Conservation (phyloP, 805 yeast genomes). For the Yamadazyma takamatsuzukensis region DNA sequence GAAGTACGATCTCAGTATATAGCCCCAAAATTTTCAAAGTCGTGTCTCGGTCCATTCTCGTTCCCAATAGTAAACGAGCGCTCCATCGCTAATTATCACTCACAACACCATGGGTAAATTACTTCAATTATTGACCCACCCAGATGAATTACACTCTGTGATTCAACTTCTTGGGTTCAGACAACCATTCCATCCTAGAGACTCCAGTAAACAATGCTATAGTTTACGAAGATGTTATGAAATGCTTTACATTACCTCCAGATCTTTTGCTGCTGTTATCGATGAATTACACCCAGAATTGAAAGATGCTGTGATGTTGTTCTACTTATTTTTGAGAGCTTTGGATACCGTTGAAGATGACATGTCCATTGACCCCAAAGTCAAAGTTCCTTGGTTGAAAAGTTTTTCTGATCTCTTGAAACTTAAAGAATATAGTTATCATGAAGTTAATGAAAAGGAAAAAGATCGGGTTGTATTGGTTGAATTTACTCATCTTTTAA, state of each 20-base stretch:
- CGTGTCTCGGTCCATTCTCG: neutral
- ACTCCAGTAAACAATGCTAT: constrained; percentile 22
- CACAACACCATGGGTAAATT: constrained; percentile 52
- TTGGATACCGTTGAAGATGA: constrained; percentile 96
- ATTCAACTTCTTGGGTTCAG: constrained; percentile 56
- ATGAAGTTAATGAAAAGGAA: constrained; percentile 71
- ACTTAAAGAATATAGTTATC: constrained; percentile 74
- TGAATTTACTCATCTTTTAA: constrained; percentile 68
- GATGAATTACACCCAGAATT: constrained; percentile 87
- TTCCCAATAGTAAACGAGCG: neutral
- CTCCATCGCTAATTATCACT: no score
- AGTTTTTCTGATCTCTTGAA: constrained; percentile 61
- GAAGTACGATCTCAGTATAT: no score
- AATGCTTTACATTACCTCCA: constrained; percentile 65
- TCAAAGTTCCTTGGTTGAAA: constrained; percentile 74
- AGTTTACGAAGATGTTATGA: constrained; percentile 60
- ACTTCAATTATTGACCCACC: constrained; percentile 59
- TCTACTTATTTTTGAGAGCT: constrained; percentile 83
- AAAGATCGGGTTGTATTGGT: constrained; percentile 76
- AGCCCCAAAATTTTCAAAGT: neutral
- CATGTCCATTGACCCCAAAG: constrained; percentile 70
- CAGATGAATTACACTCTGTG: constrained; percentile 66
- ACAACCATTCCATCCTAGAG: constrained; percentile 49
- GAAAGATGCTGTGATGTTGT: constrained; percentile 74
- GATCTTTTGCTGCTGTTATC: constrained; percentile 94